Base-by-base conservation (phyloP, 495 filamentous ascomycete genomes). In the Talaromyces adpressus region DNA sequence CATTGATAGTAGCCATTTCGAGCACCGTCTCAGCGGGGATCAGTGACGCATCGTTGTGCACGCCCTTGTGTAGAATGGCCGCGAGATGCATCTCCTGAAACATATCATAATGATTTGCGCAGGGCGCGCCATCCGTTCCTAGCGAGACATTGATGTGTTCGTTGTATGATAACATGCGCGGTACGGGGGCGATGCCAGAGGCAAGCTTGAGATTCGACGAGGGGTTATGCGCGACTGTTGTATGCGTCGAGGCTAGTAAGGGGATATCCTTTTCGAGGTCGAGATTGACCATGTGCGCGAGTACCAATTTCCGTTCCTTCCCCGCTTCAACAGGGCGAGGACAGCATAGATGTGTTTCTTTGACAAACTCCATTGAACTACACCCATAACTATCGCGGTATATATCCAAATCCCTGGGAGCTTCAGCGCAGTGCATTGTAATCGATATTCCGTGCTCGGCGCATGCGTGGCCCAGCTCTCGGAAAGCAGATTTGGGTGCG, bases 1-100 rank as follows among this genome's bases (percentile, higher is more conserved):
- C 76, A 45, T 80, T 80, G 60, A 83, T 82, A 1, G 81, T 83
- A 0, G 78, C 81, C 77, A 82, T 80, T 66, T 82, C 81, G 49
- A 83, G 65, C n/a, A 78, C 80, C 6, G 72, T 67, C 57, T 82
- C 78, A 0, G 80, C 80, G 0, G 80, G 74, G 0, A 83, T 70
- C 2, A 74, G 68, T 0, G 78, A 79, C 9, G 81, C 77, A 47
- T 83, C 74, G 47, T 77, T 72, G 5, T 70, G 72, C 9, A 73
- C 70, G 16, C 79, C 75, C 63, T 82, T 82, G 67, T 83, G 81
- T 34, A 83, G 75, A 16, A 83, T 82, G 5, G 70, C 77, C 0
- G 80, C 78, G 0, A 83, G 71, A 41, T 80, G 79, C 77, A 81
- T 81, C 65, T 83, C 81, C 63, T 81, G 80, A 29, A 83, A 62